phyloP scores from a whole-genome alignment of 805 yeast genomes.

The Yarrowia bubula region DNA sequence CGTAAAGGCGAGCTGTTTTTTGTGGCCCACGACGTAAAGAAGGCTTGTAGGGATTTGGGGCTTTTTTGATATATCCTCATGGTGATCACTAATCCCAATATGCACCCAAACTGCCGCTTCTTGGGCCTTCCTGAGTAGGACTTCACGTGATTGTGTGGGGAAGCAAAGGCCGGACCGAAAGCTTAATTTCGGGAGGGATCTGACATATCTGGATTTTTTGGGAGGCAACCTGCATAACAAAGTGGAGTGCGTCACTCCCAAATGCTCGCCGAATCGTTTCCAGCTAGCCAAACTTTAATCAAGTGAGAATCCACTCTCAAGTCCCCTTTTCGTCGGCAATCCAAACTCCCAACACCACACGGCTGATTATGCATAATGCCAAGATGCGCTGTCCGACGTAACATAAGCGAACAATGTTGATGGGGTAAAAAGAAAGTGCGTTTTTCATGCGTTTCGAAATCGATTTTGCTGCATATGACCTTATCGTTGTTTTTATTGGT shows the following conservation, averaged over 20 bases:
- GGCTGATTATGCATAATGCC: constrained; percentile 11
- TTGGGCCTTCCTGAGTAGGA: constrained; percentile 15
- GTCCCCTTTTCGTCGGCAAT: not conserved
- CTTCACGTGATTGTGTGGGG: constrained; percentile 14
- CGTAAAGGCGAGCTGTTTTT: no score
- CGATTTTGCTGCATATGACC: constrained; percentile 15
- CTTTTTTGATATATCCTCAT: not conserved
- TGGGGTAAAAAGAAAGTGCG: not conserved
- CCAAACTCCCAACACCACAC: not conserved
- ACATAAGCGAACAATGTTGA: constrained; percentile 15
- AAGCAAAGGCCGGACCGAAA: constrained; percentile 1
- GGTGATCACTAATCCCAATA: not conserved
- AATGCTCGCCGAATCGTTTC: no score
- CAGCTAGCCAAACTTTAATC: not conserved
- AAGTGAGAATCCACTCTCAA: no score
- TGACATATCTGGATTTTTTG: not conserved
- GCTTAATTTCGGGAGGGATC: not conserved
- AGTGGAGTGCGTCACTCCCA: no score
- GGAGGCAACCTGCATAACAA: not conserved
- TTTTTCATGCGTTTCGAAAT: not conserved
- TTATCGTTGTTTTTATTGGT: not conserved
- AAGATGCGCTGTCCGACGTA: not conserved
- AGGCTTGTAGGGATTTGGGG: not conserved
- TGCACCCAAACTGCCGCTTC: not conserved
- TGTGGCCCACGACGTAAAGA: no score